Conservation (phyloP, 805 yeast species). For the Wickerhamiella hasegawae region DNA sequence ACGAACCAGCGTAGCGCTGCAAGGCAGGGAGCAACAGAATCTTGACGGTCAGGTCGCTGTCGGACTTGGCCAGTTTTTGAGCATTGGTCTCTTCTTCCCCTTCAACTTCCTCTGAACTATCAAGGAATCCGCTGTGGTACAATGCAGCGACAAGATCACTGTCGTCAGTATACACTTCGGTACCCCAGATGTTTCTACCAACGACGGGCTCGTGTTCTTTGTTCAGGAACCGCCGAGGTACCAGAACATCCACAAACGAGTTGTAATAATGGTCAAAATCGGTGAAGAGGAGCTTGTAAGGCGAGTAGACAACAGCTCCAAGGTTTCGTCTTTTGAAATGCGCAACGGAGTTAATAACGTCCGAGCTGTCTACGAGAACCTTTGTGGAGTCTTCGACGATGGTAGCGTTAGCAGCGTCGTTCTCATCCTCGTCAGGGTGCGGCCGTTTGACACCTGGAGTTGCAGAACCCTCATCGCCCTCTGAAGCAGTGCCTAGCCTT, state of each 20-base stretch:
- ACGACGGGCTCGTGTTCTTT: conserved; percentile 23
- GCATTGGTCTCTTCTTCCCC: too few relatives aligned
- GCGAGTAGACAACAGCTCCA: conserved; percentile 38
- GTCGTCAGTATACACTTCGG: conserved; percentile 87
- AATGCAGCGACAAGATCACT: conserved; percentile 66
- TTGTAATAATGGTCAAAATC: conserved; percentile 21
- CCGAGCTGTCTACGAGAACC: conserved; percentile 24
- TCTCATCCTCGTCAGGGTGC: too few relatives aligned
- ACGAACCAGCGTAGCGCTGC: conserved; percentile 45
- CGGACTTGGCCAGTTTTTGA: conserved; percentile 21
- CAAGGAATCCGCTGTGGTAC: conserved; percentile 56
- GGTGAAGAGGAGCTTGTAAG: conserved; percentile 13
- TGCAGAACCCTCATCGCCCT: too few relatives aligned
- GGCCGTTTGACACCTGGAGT: too few relatives aligned
- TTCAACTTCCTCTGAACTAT: conserved; percentile 16
- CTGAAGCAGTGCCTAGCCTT: too few relatives aligned
- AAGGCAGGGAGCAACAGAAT: conserved; percentile 54
- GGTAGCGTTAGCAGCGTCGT: neutral
- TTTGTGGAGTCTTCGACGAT: too few relatives aligned
- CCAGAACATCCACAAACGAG: conserved; percentile 35
- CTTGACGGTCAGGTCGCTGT: conserved; percentile 39
- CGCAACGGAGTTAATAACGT: conserved; percentile 26
- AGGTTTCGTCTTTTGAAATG: conserved; percentile 31
- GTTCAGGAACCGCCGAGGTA: conserved; percentile 32
- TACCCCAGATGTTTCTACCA: conserved; percentile 66